Base-by-base conservation (phyloP, 2,329 filamentous ascomycete genomes). In the Botrytis sinoallii region DNA sequence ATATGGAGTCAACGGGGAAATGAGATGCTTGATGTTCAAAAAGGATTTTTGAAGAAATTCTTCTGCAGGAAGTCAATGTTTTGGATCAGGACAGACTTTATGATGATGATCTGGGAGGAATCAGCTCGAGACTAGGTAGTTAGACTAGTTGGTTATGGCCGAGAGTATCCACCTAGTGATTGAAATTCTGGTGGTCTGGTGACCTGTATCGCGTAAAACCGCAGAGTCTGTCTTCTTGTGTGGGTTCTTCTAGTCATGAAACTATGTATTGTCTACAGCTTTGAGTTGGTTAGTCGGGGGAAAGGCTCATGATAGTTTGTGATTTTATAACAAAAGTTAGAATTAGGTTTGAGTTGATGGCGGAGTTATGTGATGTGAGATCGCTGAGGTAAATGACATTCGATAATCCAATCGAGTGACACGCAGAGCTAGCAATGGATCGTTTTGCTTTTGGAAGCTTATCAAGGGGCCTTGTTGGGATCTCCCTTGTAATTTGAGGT, bases 221-320 rank as follows among this genome's bases (percentile, higher is more conserved):
- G 14, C 16, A 18, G 52, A 57, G 4, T 29, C 4, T 57, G 5
- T 20, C 5, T 20, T 57, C 22, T 29, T 2, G 52, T 29, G 29
- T 55, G 1, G 5, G 55, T 57, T 57, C 10, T 52, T n/a, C 22
- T 14, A 4, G 22, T 4, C 25, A 52, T 52, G 48, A 52, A n/a
- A 10, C 10, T 52, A 46, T 7, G 7, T 46, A 52, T 48, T 48
- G 10, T 12, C 10, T 1, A 48, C 1, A 48, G 25, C 9, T 48
- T 12, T 4, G 2, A 25, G 46, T 8, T 25, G 5, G 0, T 2
- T 12, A 25, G 22, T 48, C 22, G 10, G 10, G 46, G 0, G 2
- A 25, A 48, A 12, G 22, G 0, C 46, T 1, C 9, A 48, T 10
- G 46, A 9, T 25, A 48, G 1, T 4, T 48, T 25, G 3, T 12